phyloP scores from a whole-genome alignment of 208 protist species.

The Leishmania gerbilli region DNA sequence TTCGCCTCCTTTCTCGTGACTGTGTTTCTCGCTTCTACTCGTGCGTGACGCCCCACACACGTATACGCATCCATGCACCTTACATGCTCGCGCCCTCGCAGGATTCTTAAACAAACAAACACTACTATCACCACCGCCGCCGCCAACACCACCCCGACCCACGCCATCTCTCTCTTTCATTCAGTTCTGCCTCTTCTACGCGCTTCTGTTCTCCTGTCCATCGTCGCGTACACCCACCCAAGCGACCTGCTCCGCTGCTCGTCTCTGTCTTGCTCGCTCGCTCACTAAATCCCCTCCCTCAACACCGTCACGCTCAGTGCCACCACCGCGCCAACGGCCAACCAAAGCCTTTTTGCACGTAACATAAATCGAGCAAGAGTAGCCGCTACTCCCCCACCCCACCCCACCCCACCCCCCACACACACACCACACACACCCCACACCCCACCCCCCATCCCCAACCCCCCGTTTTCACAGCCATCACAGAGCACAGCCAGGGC shows the following conservation, averaged over 20 bases:
- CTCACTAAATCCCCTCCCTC: not conserved
- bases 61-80: not conserved
- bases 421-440: not conserved
- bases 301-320: not conserved
- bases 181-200: not conserved
- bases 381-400: not conserved
- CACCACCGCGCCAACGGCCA: not conserved
- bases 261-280: not conserved
- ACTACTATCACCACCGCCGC: not conserved
- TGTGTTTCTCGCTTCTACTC: not conserved
- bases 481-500: not conserved
- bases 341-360: not conserved
- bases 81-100: not conserved
- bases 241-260: not conserved
- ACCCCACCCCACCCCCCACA: not conserved
- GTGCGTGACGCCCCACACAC: not conserved
- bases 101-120: not conserved
- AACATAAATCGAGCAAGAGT: not conserved
- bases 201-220: not conserved
- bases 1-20: not conserved
- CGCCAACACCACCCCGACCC: not conserved
- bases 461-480: not conserved
- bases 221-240: not conserved
- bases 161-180: not conserved
- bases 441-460: not conserved